phyloP scores from a whole-genome alignment of 2,329 filamentous ascomycete species.

The Cercospora sp. region DNA sequence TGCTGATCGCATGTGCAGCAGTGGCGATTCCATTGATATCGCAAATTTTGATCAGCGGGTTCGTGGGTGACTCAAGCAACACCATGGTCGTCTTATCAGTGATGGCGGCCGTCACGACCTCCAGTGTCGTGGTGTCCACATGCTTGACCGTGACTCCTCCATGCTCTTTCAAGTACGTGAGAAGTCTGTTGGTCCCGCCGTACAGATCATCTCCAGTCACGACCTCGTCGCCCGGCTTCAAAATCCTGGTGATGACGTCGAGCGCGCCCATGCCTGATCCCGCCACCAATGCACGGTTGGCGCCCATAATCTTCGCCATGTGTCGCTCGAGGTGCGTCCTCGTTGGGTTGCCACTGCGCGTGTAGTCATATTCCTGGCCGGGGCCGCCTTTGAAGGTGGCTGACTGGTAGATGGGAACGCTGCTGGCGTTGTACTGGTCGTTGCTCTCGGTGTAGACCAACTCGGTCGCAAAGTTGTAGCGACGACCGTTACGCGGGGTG shows the following conservation, averaged over 20 bases:
- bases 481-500: constrained; percentile 78
- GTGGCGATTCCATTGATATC: constrained; percentile 81
- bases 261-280: constrained; percentile 96
- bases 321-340: constrained; percentile 94
- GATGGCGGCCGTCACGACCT: constrained; percentile 67
- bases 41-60: constrained; percentile 96
- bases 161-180: constrained; percentile 87
- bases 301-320: constrained; percentile 98
- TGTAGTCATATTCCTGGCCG: constrained; percentile 93
- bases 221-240: constrained; percentile 92
- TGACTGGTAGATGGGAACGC: constrained; percentile 94
- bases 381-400: constrained; percentile 94
- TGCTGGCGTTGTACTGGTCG: constrained; percentile 96
- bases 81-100: constrained; percentile 89
- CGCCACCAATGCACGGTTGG: constrained; percentile 84
- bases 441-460: constrained; percentile 93
- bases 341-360: constrained; percentile 94
- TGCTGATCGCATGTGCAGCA: constrained; percentile 73
- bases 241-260: constrained; percentile 89
- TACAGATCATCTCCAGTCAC: constrained; percentile 97
- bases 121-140: constrained; percentile 83
- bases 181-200: constrained; percentile 87
- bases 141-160: constrained; percentile 93
- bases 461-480: constrained; percentile 93
- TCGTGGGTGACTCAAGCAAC: constrained; percentile 91